Evolutionary conservation across 805 yeast species (phyloP), one percentile per base, ranked within the genome.

Genomic region (Blastobotrys terrestris): DNA sequence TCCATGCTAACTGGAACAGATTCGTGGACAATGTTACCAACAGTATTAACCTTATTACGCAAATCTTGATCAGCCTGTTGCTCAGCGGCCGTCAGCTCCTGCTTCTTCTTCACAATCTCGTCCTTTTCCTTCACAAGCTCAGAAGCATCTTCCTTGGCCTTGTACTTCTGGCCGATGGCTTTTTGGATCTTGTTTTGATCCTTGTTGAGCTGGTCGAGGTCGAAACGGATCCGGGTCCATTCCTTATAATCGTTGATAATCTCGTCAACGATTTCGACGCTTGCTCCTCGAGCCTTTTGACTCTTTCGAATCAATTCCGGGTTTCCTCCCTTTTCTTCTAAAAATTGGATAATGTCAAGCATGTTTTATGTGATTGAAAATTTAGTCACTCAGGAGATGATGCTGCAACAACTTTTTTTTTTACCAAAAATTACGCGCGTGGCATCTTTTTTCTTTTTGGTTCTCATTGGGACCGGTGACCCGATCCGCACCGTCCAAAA

Each of bases 271-370:
- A 94, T 66, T 72, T 94, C 99, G 50, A 91, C 98, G 39, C 94
- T 75, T 62, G 81, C 98, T 57, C 95, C 96, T 77, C 99, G 89
- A 57, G 95, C 96, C 70, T 75, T 82, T 72, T 94, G 99, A 40
- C 97, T 91, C 65, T 75, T 80, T 69, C 85, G 85, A 68, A 94
- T 89, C 51, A 76, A 76, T 61, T 91, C 92, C 44, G 99, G 97
- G 70, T 91, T 81, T 58, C 99, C 99, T 55, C 99, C 99, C 73
- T 90, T 92, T 68, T 94, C 99, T 62, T 84, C 96, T 62, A 94
- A 84, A 69, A 94, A 94, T 67, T 87, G 86, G 60, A 85, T 77
- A 60, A 94, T 88, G 71, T 94, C 99, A 73, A 94, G 83, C 99
- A 94, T 92, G 40, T 54, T 31, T 43, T 35, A 20, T 26, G 44